Evolutionary conservation across 1,139 yeast genomes (phyloP).

Genomic region (Blastobotrys aristatus): DNA sequence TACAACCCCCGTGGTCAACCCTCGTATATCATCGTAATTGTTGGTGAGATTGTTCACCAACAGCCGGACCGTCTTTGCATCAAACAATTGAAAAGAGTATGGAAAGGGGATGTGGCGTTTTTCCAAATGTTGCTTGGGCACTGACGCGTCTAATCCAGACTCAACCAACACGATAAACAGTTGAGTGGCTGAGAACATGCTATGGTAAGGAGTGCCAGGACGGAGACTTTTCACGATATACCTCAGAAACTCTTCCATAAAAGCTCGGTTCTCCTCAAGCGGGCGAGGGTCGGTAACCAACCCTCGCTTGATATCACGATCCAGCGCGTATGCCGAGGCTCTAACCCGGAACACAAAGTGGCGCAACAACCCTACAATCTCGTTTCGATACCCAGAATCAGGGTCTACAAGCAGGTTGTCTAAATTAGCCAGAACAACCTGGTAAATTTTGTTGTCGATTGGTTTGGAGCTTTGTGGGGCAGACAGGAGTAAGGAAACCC

Average conservation of each 20-base stretch:
- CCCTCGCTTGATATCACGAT: slow-evolving; percentile 41
- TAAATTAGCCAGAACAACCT: slow-evolving; percentile 41
- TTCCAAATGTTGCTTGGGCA: slow-evolving; percentile 37
- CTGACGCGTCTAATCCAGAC: slow-evolving; percentile 51
- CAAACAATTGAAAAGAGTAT: slow-evolving; percentile 44
- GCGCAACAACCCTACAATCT: slow-evolving; percentile 54
- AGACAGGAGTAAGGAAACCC: slow-evolving; percentile 56
- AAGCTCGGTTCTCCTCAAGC: slow-evolving; percentile 24
- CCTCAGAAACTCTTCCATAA: slow-evolving; percentile 42
- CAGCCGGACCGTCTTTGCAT: slow-evolving; percentile 39
- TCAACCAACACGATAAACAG: slow-evolving; percentile 47
- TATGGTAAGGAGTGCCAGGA: slow-evolving; percentile 70
- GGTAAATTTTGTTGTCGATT: slow-evolving; percentile 44
- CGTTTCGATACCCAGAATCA: slow-evolving; percentile 63
- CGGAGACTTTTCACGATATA: slow-evolving; percentile 43
- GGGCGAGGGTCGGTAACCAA: neutral
- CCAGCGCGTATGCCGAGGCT: slow-evolving; percentile 54
- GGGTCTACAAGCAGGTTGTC: slow-evolving; percentile 53
- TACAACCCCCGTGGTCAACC: slow-evolving; percentile 46
- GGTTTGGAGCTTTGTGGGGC: slow-evolving; percentile 59
- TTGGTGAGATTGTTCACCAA: slow-evolving; percentile 59
- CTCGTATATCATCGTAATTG: slow-evolving; percentile 73
- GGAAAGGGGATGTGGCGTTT: slow-evolving; percentile 41
- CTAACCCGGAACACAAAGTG: slow-evolving; percentile 58
- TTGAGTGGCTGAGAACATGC: slow-evolving; percentile 47